Base-by-base conservation (phyloP, 2,329 filamentous ascomycete species). In the Phyllosticta capitalensis region DNA sequence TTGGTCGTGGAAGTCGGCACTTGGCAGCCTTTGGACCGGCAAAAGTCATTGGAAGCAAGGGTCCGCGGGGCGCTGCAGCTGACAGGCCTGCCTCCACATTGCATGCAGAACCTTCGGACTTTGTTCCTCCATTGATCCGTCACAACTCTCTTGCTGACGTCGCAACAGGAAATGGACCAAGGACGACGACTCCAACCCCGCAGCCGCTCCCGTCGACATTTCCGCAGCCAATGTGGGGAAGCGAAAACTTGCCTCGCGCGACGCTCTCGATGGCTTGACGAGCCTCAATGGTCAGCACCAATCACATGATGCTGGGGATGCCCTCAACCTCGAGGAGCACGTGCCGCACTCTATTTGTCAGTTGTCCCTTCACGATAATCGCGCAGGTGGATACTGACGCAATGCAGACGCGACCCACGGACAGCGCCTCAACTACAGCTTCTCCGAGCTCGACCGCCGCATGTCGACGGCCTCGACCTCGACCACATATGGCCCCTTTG, bases 291-390 rank as follows among this genome's bases (percentile, higher is more conserved):
- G 38, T 26, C 48, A 21, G 66, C 74, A 3, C 67, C 71, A 3
- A 75, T 75, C 28, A 49, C 53, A 30, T 48, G 49, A 60, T 57
- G n/a, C 24, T 3, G 24, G 4, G 7, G 24, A 52, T 24, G 19
- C 20, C 21, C 71, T 74, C 10, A 80, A 78, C 63, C 54, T 74
- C 74, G 76, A 79, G 20, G 78, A 81, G 65, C 83, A 86, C 74
- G 81, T 84, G 65, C 83, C 83, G 56, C 83, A 86, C 71, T 77
- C 85, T 28, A 75, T 86, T 61, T 86, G 83, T 86, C 70, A 71
- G 81, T 81, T 50, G 7, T 30, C 14, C 21, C 56, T 14, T 17
- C 6, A 19, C 24, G 33, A 20, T 45, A 45, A 24, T 24, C 24
- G 21, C 22, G 45, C 45, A 28, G 2, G 38, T 45, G 38, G 38